phyloP scores from a whole-genome alignment of 176 grass and related monocot species.

The Carex littledalei region DNA sequence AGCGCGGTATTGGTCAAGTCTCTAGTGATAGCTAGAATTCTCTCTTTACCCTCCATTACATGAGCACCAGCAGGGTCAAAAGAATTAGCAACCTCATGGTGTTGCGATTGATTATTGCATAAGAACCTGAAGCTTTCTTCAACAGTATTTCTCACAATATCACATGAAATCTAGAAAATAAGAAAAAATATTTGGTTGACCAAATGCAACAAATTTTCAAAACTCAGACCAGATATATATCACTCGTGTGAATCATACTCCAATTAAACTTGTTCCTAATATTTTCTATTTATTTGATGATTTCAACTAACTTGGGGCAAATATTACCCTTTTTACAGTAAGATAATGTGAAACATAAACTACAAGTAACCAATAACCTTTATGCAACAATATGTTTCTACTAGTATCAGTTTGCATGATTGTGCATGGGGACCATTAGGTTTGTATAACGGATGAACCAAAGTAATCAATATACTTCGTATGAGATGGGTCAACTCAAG shows the following conservation, averaged over 20 bases:
- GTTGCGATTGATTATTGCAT: background rate
- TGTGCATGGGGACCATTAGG: background rate
- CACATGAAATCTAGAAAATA: slow-evolving; percentile 26
- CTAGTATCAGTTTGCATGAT: background rate
- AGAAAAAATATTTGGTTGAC: background rate
- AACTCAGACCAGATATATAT: background rate
- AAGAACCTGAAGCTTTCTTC: slow-evolving; percentile 21
- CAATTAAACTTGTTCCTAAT: background rate
- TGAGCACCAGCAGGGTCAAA: slow-evolving; percentile 17
- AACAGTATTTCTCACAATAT: slow-evolving; percentile 28
- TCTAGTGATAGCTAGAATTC: slow-evolving; percentile 12
- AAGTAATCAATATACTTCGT: background rate
- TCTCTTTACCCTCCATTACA: slow-evolving; percentile 14
- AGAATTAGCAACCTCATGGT: slow-evolving; percentile 28
- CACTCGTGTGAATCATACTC: background rate
- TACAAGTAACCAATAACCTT: background rate
- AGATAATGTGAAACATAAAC: background rate
- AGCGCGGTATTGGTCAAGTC: slow-evolving; percentile 23
- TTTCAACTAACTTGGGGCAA: background rate
- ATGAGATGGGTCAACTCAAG: background rate
- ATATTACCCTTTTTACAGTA: background rate
- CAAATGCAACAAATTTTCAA: background rate
- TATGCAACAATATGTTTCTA: background rate
- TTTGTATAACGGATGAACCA: background rate
- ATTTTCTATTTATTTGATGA: background rate